phyloP scores from a whole-genome alignment of 1,284 basidiomycete species.

The Chalciporus sp. region DNA sequence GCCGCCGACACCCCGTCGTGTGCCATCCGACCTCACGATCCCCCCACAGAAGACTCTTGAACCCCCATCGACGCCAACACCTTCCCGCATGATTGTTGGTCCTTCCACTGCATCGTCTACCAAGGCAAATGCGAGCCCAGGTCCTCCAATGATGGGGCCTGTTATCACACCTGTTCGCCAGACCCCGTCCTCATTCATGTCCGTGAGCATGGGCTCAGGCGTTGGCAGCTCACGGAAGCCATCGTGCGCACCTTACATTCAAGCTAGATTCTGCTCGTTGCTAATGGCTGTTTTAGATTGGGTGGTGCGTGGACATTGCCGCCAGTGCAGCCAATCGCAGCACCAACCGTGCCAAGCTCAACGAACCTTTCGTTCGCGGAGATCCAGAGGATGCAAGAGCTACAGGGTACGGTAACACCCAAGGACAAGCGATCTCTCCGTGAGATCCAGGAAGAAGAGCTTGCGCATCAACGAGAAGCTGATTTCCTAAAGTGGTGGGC shows the following conservation, averaged over 20 bases:
- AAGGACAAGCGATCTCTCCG: slow-evolving; percentile 65
- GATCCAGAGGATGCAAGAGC: slow-evolving; percentile 80
- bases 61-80: not conserved
- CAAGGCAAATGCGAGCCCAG: slow-evolving; percentile 11
- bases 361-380: slow-evolving; percentile 69
- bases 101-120: slow-evolving; percentile 1
- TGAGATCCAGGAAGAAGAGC: slow-evolving; percentile 88
- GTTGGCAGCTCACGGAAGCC: slow-evolving; percentile 37
- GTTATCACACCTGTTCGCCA: slow-evolving; percentile 60
- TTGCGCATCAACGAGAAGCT: slow-evolving; percentile 68
- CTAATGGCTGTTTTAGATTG: slow-evolving; percentile 24
- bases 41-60: slow-evolving; percentile 4
- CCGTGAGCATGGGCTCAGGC: slow-evolving; percentile 20
- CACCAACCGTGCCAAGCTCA: slow-evolving; percentile 35
- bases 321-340: slow-evolving; percentile 47
- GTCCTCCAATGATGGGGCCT: slow-evolving; percentile 48
- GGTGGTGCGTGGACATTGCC: slow-evolving; percentile 58
- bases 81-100: not conserved
- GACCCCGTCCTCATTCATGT: slow-evolving; percentile 29
- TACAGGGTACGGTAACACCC: slow-evolving; percentile 44
- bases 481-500: slow-evolving; percentile 89
- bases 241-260: slow-evolving; percentile 45
- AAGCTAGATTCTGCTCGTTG: not conserved
- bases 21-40: slow-evolving; percentile 6
- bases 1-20: slow-evolving; percentile 5